Percentiles rank a stretch among this genome's conserved stretches.
Evolutionary conservation across 1,284 basidiomycete genomes (phyloP).

Genomic region (Macrocybe sp.): DNA sequence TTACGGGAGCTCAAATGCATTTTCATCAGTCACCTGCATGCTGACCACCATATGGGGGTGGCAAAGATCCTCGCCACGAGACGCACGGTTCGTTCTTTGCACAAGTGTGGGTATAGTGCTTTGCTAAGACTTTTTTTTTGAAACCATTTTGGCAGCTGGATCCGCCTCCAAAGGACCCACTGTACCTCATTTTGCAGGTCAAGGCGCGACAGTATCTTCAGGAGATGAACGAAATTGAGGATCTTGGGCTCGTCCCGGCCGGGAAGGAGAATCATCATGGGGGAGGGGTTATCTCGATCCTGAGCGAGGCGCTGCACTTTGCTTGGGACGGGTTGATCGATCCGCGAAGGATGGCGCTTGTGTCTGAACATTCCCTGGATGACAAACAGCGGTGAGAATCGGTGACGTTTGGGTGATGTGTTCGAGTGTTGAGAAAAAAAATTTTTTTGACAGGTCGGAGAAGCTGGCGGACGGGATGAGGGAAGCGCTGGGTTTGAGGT

Average conservation of each 20-base stretch:
- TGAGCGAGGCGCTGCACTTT: slow-evolving; percentile 45
- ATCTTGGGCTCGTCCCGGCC: slow-evolving; percentile 47
- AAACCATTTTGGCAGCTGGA: slow-evolving; percentile 39
- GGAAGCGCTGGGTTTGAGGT: slow-evolving; percentile 44
- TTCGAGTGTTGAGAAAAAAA: not conserved
- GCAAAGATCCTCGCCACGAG: slow-evolving; percentile 73
- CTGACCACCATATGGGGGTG: slow-evolving; percentile 89
- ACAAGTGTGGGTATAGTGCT: too few relatives aligned
- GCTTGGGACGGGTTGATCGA: slow-evolving; percentile 35
- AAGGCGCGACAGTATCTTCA: slow-evolving; percentile 56
- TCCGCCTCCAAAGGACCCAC: slow-evolving; percentile 50
- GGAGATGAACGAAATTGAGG: slow-evolving; percentile 62
- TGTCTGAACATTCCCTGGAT: slow-evolving; percentile 39
- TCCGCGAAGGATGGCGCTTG: slow-evolving; percentile 37
- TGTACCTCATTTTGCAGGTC: slow-evolving; percentile 68
- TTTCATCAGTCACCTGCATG: slow-evolving; percentile 90
- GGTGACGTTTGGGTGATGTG: slow-evolving; percentile 16
- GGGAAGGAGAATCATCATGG: slow-evolving; percentile 27
- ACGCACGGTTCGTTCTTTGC: slow-evolving; percentile 46
- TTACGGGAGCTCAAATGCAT: slow-evolving; percentile 75
- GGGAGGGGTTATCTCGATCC: slow-evolving; percentile 49
- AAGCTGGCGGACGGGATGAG: slow-evolving; percentile 39
- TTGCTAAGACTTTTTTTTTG: not conserved
- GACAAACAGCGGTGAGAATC: slow-evolving; percentile 19
- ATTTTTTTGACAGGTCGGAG: slow-evolving; percentile 29